Base-by-base conservation (phyloP, 2,329 filamentous ascomycete genomes). In the Ophiocordyceps sinensis region DNA sequence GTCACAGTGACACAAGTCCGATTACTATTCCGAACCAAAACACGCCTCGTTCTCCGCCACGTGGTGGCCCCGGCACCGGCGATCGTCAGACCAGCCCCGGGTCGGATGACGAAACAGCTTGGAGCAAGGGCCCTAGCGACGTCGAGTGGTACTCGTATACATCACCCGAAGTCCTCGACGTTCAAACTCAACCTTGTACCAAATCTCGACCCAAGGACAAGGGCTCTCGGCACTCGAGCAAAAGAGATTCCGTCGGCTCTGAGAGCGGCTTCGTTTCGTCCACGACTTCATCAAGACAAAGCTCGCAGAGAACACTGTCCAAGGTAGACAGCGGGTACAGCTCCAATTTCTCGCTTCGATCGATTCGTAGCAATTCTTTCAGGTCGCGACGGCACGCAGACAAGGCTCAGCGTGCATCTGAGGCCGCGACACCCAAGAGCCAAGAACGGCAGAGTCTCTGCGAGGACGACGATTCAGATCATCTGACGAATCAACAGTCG, bases 261-360 rank as follows among this genome's bases (percentile, higher is more conserved):
- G 71, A 75, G 43, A 75, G 71, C 45, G 72, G 69, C 3, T 63
- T 72, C 36, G 56, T 64, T 26, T 65, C 67, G 2, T 69, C 63
- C 40, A 64, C 66, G 6, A 70, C 63, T 41, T 65, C 66, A 5
- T 61, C 60, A 1, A 65, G 64, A 4, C 62, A 66, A 39, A 55
- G 48, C 13, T 61, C 64, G 1, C 58, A 58, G 14, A 68, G 64
- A 41, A 56, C 67, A 5, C 56, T 74, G n/a, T 65, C 68, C 28
- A 76, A 76, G 45, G 67, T 71, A 32, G 75, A 79, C 49, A 78
- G 73, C 23, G 74, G 74, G 14, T 79, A 79, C 49, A 73, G 73
- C 49, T 79, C 74, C 8, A 77, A 70, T 49, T 60, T 72, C 5
- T 79, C 75, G 12, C 53, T 77, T 15, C 65, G 70, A 32, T 77